These are phyloP conservation scores for Penicillium sp. DNA, from an alignment of 2,329 filamentous ascomycete genomes.

Conservation along the genomic window DNA sequence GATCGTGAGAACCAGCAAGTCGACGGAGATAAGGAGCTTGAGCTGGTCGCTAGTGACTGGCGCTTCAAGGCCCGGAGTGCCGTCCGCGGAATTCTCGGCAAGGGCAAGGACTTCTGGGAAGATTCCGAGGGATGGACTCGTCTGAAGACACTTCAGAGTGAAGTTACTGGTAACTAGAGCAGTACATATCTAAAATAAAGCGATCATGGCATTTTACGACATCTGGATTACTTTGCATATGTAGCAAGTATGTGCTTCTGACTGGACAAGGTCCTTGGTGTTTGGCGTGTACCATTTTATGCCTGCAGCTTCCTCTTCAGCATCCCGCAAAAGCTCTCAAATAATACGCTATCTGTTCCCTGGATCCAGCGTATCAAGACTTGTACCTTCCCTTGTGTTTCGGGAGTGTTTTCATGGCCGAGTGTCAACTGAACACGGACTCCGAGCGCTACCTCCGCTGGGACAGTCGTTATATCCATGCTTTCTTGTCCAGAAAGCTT, in stretches of 20 bases:
- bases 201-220: not conserved
- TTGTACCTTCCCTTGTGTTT: conserved; percentile 42
- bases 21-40: conserved; percentile 45
- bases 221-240: not conserved
- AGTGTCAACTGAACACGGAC: conserved; percentile 56
- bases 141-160: conserved; percentile 39
- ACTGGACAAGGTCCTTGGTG: not conserved
- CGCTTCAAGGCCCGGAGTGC: conserved; percentile 84
- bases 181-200: conserved; percentile 12
- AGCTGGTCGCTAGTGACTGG: conserved; percentile 75
- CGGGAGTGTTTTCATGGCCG: conserved; percentile 16
- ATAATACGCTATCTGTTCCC: conserved; percentile 69
- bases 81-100: conserved; percentile 76
- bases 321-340: conserved; percentile 86
- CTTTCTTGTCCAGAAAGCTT: conserved; percentile 21
- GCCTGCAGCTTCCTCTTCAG: conserved; percentile 56
- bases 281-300: not conserved
- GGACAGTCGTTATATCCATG: conserved; percentile 31
- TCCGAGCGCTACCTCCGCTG: conserved; percentile 51
- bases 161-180: conserved; percentile 32
- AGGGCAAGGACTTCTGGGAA: conserved; percentile 80
- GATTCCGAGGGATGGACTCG: conserved; percentile 51
- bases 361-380: conserved; percentile 69
- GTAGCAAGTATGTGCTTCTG: not conserved
- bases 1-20: conserved; percentile 55